These are phyloP conservation scores for Coccomyxa subellipsoidea DNA, from an alignment of 163 green algal genomes.

Conservation along the genomic window DNA sequence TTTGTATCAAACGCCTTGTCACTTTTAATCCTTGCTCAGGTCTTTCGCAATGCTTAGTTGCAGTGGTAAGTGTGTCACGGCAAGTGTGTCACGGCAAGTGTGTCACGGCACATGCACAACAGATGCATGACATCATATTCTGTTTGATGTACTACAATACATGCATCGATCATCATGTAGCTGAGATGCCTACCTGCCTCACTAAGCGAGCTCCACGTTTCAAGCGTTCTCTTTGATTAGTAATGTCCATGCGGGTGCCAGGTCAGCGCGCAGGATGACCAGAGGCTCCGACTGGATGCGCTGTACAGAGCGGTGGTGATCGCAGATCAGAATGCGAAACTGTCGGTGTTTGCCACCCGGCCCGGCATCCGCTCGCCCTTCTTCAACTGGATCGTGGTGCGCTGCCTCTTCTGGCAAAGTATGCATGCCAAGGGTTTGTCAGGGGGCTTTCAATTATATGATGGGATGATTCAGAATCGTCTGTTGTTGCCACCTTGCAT, in stretches of 20 bases:
- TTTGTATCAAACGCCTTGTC: no score
- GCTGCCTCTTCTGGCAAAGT: not conserved
- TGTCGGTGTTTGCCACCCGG: slow-evolving; percentile 62
- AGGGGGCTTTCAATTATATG: no score
- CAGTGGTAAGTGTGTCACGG: no score
- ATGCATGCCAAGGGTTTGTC: no score
- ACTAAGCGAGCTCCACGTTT: not conserved
- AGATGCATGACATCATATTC: no score
- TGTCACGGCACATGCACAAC: no score
- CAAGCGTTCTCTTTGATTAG: not conserved
- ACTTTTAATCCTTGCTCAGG: no score
- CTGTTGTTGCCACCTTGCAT: no score
- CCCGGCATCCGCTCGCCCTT: slow-evolving; percentile 56
- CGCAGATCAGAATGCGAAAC: slow-evolving; percentile 65
- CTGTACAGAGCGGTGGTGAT: slow-evolving; percentile 29
- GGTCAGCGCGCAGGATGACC: not conserved
- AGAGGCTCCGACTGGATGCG: not conserved
- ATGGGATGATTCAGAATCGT: no score
- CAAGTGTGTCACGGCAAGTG: no score
- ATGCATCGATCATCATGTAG: not conserved
- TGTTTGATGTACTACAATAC: not conserved
- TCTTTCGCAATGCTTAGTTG: no score
- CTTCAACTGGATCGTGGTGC: slow-evolving; percentile 43
- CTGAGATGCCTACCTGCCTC: not conserved
- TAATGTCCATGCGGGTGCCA: not conserved